Evolutionary conservation across 371 early-diverging fungal genomes (phyloP).

Genomic region (Mortierella sp.): DNA sequence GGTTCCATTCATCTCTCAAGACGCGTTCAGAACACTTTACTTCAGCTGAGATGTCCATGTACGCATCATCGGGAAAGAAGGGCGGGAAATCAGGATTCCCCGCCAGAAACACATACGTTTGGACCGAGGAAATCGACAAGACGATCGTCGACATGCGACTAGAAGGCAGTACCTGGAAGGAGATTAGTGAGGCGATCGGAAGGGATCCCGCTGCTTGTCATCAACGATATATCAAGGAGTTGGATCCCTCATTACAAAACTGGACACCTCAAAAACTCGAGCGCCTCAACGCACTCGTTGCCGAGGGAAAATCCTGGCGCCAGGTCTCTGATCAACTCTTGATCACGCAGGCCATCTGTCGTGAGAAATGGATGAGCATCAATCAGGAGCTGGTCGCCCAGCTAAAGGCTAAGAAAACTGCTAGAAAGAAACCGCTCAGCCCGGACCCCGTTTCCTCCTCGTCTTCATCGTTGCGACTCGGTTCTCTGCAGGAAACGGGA

Average conservation of each 20-base stretch:
- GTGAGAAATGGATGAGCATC: conserved; percentile 36
- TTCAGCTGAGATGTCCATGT: neutral
- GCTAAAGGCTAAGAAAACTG: conserved; percentile 1
- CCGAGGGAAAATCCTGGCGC: conserved; percentile 25
- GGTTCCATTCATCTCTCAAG: conserved; percentile 15
- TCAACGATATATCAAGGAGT: conserved; percentile 23
- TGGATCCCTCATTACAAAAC: conserved; percentile 24
- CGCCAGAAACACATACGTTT: conserved; percentile 1
- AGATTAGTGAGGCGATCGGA: conserved; percentile 28
- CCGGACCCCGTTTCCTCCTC: neutral
- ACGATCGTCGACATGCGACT: conserved; percentile 38
- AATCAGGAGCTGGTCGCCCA: conserved; percentile 9
- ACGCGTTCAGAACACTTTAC: neutral
- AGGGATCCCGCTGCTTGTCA: conserved; percentile 12
- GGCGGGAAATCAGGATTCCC: neutral
- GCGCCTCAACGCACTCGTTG: conserved; percentile 28
- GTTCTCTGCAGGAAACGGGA: conserved; percentile 1
- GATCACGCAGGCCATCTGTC: conserved; percentile 13
- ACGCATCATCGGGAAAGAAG: neutral
- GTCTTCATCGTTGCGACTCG: too few species aligned
- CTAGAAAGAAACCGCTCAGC: neutral
- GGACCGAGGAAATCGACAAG: conserved; percentile 31
- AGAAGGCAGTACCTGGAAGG: conserved; percentile 41
- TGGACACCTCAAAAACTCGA: conserved; percentile 27
- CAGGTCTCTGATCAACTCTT: conserved; percentile 20